Conservation (phyloP, 2,329 filamentous ascomycete species). For the Cladobotryum protrusum region DNA sequence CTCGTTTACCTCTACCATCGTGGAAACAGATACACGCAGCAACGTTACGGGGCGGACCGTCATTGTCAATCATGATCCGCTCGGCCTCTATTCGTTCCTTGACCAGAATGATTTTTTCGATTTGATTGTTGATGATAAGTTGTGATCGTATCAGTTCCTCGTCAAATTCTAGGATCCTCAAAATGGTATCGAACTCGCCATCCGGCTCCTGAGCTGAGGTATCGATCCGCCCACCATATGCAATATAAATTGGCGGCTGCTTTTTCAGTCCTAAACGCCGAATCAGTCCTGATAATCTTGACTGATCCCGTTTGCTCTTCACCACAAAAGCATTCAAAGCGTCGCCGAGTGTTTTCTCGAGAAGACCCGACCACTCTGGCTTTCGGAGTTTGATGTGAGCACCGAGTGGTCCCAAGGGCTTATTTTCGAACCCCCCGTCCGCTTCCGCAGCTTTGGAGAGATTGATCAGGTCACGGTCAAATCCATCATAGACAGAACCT, state of each 20-base stretch:
- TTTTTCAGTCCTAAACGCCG: slow-evolving; percentile 49
- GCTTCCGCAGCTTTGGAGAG: slow-evolving; percentile 63
- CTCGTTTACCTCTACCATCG: slow-evolving; percentile 47
- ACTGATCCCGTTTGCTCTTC: slow-evolving; percentile 67
- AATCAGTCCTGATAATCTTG: slow-evolving; percentile 61
- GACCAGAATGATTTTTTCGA: slow-evolving; percentile 82
- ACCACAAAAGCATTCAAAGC: slow-evolving; percentile 75
- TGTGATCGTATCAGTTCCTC: slow-evolving; percentile 71
- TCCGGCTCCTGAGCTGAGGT: slow-evolving; percentile 61
- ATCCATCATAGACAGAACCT: slow-evolving; percentile 57
- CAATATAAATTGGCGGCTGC: slow-evolving; percentile 33
- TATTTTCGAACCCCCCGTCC: slow-evolving; percentile 62
- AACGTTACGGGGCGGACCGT: slow-evolving; percentile 60
- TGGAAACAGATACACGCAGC: slow-evolving; percentile 64
- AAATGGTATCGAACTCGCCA: slow-evolving; percentile 63
- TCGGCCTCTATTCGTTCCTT: slow-evolving; percentile 60
- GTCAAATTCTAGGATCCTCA: slow-evolving; percentile 76
- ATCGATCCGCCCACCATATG: slow-evolving; percentile 30
- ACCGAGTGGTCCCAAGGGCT: slow-evolving; percentile 80
- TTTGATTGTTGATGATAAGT: slow-evolving; percentile 72
- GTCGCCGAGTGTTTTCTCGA: slow-evolving; percentile 71
- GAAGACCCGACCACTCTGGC: slow-evolving; percentile 73
- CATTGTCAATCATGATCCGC: slow-evolving; percentile 58
- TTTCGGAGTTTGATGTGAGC: slow-evolving; percentile 68
- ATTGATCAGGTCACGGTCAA: slow-evolving; percentile 53